phyloP scores from a whole-genome alignment of 495 filamentous ascomycete genomes.

The Hypoxylon cercidicola region DNA sequence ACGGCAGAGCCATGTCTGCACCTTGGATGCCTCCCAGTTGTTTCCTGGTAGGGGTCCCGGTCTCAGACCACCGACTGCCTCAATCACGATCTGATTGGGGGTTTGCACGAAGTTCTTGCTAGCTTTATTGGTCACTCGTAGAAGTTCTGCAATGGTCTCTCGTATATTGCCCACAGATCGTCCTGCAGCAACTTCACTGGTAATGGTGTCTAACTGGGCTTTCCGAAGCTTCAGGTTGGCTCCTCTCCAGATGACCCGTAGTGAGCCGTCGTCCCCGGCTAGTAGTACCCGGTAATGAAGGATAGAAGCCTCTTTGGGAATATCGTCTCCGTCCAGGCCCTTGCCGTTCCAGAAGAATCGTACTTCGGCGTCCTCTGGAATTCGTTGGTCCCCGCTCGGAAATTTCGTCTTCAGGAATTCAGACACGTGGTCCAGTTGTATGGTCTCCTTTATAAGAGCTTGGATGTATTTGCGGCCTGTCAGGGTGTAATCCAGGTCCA shows the following conservation, averaged over 20 bases:
- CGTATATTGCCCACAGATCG: conserved; percentile 31
- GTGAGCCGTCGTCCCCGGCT: conserved; percentile 24
- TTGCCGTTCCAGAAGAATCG: conserved; percentile 25
- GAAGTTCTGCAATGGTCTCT: conserved; percentile 15
- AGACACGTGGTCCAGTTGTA: conserved; percentile 5
- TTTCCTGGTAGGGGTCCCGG: conserved; percentile 46
- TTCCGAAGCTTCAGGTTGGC: conserved; percentile 16
- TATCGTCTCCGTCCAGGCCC: conserved; percentile 15
- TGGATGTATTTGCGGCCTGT: conserved; percentile 11
- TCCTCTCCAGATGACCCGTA: conserved; percentile 20
- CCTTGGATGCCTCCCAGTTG: conserved; percentile 45
- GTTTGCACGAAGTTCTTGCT: conserved; percentile 12
- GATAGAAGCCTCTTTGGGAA: conserved; percentile 8
- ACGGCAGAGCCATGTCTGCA: conserved; percentile 49
- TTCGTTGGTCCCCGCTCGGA: conserved; percentile 4
- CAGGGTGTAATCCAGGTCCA: conserved; percentile 27
- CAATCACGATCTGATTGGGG: conserved; percentile 44
- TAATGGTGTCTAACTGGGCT: conserved; percentile 18
- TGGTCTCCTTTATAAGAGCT: conserved; percentile 15
- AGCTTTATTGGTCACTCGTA: conserved; percentile 8
- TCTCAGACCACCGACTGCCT: conserved; percentile 45
- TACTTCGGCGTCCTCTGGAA: conserved; percentile 27
- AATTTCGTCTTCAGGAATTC: conserved; percentile 22
- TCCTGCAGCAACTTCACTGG: conserved; percentile 20
- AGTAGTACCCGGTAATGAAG: conserved; percentile 29